Evolutionary conservation across 2,329 filamentous ascomycete species (phyloP).

Genomic region (Xylaria sp.): DNA sequence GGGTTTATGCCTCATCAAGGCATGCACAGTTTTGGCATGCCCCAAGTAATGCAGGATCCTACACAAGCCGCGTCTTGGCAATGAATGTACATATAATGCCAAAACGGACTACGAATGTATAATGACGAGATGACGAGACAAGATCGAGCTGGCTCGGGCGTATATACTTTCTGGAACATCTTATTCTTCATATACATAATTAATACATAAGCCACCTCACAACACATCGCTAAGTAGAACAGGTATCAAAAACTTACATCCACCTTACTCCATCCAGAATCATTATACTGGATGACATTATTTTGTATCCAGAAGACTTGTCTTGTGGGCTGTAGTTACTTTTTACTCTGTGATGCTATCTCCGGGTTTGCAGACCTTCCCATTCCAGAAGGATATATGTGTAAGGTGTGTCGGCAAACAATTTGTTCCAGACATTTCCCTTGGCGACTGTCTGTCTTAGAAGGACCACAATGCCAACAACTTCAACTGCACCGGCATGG

Average conservation of each 20-base stretch:
- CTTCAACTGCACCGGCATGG: too few relatives aligned
- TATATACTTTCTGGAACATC: conserved; percentile 8
- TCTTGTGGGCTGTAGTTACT: too few relatives aligned
- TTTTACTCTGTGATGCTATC: too few relatives aligned
- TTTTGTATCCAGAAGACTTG: too few relatives aligned
- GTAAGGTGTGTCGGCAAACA: too few relatives aligned
- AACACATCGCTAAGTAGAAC: neutral
- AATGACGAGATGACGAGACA: conserved; percentile 32
- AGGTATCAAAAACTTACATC: neutral
- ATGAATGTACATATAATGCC: conserved; percentile 29
- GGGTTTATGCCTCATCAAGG: conserved; percentile 43
- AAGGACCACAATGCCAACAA: too few relatives aligned
- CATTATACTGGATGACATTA: neutral
- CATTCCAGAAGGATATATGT: too few relatives aligned
- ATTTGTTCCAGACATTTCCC: too few relatives aligned
- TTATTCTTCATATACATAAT: conserved; percentile 22
- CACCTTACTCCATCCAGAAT: neutral
- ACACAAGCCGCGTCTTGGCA: conserved; percentile 37
- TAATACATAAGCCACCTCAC: neutral
- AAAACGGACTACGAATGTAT: conserved; percentile 19
- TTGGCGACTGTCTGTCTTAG: too few relatives aligned
- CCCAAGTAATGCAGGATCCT: conserved; percentile 30
- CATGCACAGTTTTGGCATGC: conserved; percentile 30
- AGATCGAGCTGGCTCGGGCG: conserved; percentile 21
- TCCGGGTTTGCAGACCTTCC: too few relatives aligned